These are phyloP conservation scores for Tuber microsphaerosporum DNA, from an alignment of 495 filamentous ascomycete genomes.

Conservation along the genomic window DNA sequence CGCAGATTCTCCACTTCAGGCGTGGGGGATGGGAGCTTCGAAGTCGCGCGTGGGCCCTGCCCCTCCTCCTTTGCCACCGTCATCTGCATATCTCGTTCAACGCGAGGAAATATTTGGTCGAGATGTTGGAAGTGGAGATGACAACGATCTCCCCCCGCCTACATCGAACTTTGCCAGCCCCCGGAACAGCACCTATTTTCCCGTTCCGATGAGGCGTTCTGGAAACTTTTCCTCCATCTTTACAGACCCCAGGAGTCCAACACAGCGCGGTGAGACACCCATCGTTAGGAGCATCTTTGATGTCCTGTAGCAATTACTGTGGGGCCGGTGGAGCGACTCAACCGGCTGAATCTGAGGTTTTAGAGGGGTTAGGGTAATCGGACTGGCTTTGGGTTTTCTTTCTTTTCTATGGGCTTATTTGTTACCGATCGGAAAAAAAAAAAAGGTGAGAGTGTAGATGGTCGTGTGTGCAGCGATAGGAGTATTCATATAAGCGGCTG, in stretches of 20 bases:
- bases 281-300: constrained; percentile 42
- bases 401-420: background rate
- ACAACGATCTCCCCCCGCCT: constrained; percentile 14
- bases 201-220: constrained; percentile 23
- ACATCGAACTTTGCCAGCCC: constrained; percentile 31
- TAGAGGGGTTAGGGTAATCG: background rate
- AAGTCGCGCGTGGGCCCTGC: constrained; percentile 11
- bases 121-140: constrained; percentile 9
- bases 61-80: constrained; percentile 21
- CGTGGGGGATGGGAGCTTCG: constrained; percentile 24
- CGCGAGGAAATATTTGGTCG: constrained; percentile 34
- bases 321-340: constrained; percentile 36
- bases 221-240: constrained; percentile 27
- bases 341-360: constrained; percentile 19
- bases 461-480: background rate
- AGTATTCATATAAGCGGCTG: background rate
- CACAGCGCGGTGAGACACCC: constrained; percentile 37
- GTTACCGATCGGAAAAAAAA: background rate
- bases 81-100: constrained; percentile 29
- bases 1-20: constrained; percentile 23
- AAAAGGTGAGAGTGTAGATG: background rate
- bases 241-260: constrained; percentile 38
- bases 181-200: constrained; percentile 31
- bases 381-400: background rate
- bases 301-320: constrained; percentile 43